Evolutionary conservation across 805 yeast genomes (phyloP).

Genomic region (Zygotorulaspora chibaensis): DNA sequence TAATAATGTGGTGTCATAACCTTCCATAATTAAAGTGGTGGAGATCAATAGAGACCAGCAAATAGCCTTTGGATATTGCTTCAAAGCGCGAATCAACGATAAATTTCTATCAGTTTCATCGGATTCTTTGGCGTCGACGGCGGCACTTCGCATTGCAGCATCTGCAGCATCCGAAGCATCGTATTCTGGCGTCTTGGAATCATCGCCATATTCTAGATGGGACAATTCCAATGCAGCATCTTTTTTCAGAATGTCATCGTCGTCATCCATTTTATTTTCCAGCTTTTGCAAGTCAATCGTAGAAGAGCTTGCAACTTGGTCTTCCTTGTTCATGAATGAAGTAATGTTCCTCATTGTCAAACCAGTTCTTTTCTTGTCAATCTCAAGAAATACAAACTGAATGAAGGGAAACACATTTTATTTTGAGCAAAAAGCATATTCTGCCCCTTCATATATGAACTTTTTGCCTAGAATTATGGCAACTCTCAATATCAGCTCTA

Average conservation of each 20-base stretch:
- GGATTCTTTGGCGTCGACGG: slow-evolving; percentile 17
- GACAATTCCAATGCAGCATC: slow-evolving; percentile 5
- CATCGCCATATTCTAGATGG: slow-evolving; percentile 12
- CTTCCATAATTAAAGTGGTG: slow-evolving; percentile 45
- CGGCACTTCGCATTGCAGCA: slow-evolving; percentile 3
- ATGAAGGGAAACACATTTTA: too few species aligned
- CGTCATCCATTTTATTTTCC: not conserved
- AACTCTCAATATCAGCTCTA: too few species aligned
- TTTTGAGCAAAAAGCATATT: too few species aligned
- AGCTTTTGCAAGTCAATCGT: not conserved
- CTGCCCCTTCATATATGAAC: too few species aligned
- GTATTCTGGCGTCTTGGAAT: not conserved
- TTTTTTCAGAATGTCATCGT: not conserved
- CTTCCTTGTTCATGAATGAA: not conserved
- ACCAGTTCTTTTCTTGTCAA: not conserved
- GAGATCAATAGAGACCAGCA: slow-evolving; percentile 45
- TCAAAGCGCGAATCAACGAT: slow-evolving; percentile 35
- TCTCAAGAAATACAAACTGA: not conserved
- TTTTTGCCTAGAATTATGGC: too few species aligned
- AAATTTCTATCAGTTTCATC: slow-evolving; percentile 27
- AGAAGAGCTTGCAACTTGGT: not conserved
- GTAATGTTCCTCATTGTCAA: not conserved
- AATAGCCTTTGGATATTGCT: slow-evolving; percentile 44
- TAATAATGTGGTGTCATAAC: slow-evolving; percentile 43
- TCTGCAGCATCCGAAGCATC: slow-evolving; percentile 5